These are phyloP conservation scores for Aspergillus funiculosus DNA, from an alignment of 495 filamentous ascomycete species.

Conservation along the genomic window DNA sequence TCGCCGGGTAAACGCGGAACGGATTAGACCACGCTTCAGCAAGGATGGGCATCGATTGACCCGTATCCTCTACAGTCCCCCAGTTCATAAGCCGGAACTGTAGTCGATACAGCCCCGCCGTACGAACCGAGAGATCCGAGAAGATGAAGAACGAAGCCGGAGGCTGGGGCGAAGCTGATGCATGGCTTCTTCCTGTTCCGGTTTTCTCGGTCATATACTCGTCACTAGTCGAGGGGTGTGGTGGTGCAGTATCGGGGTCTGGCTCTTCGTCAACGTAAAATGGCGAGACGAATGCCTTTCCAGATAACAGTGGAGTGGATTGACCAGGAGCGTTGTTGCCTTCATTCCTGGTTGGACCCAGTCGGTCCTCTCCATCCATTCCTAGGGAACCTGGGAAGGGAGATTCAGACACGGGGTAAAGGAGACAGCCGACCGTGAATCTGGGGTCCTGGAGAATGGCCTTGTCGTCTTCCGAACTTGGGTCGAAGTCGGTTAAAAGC, in stretches of 20 bases:
- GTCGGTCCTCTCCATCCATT: conserved; percentile 1
- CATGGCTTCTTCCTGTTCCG: neutral
- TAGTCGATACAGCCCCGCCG: conserved; percentile 74
- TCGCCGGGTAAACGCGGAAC: conserved; percentile 90
- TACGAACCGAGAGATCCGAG: conserved; percentile 86
- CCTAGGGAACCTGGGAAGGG: conserved; percentile 1
- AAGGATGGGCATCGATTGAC: conserved; percentile 56
- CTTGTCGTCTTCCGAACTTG: conserved; percentile 44
- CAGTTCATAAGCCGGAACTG: conserved; percentile 81
- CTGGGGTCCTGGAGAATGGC: conserved; percentile 65
- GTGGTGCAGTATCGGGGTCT: conserved; percentile 49
- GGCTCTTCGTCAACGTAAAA: conserved; percentile 40
- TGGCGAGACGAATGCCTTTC: conserved; percentile 40
- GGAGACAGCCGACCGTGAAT: conserved; percentile 76
- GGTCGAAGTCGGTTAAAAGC: conserved; percentile 59
- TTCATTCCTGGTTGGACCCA: neutral
- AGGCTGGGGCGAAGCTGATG: conserved; percentile 41
- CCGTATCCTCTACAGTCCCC: conserved; percentile 44
- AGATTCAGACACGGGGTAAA: conserved; percentile 42
- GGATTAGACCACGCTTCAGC: conserved; percentile 66
- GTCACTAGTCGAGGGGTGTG: conserved; percentile 57
- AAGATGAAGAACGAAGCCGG: conserved; percentile 78
- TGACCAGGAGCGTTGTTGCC: conserved; percentile 11
- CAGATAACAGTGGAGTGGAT: conserved; percentile 33
- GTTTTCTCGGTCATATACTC: neutral